Evolutionary conservation across 805 yeast genomes (phyloP).

Genomic region (Ogataea methylovora): DNA sequence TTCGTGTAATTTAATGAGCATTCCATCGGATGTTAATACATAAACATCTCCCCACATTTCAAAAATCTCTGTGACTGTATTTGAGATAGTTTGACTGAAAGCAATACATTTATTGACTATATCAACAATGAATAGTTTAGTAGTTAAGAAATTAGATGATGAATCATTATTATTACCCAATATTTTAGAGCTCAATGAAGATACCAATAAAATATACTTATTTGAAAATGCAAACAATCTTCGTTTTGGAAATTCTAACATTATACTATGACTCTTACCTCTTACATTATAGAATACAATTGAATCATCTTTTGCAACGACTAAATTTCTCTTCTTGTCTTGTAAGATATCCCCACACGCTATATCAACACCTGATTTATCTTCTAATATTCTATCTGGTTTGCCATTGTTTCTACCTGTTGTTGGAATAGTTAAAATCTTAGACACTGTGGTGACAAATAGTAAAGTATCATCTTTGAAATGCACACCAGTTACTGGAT

Average conservation of each 20-base stretch:
- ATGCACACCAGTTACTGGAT: slow-evolving; percentile 75
- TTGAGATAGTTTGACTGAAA: slow-evolving; percentile 60
- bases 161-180: slow-evolving; percentile 22
- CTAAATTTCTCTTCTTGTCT: slow-evolving; percentile 26
- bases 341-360: slow-evolving; percentile 35
- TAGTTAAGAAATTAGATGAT: slow-evolving; percentile 26
- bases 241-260: slow-evolving; percentile 50
- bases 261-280: slow-evolving; percentile 46
- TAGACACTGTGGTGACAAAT: slow-evolving; percentile 70
- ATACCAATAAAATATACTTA: slow-evolving; percentile 52
- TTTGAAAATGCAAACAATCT: slow-evolving; percentile 34
- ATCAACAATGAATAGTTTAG: slow-evolving; percentile 63
- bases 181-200: slow-evolving; percentile 28
- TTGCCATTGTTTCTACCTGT: slow-evolving; percentile 71
- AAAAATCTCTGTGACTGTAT: slow-evolving; percentile 53
- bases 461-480: slow-evolving; percentile 49
- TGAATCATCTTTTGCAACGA: slow-evolving; percentile 61
- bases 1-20: slow-evolving; percentile 61
- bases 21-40: slow-evolving; percentile 68
- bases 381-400: slow-evolving; percentile 41
- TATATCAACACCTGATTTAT: slow-evolving; percentile 40
- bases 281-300: slow-evolving; percentile 53
- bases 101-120: slow-evolving; percentile 61
- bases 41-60: slow-evolving; percentile 48
- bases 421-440: slow-evolving; percentile 64